phyloP scores from a whole-genome alignment of 306 rosid species.

The Prunus dulcis region DNA sequence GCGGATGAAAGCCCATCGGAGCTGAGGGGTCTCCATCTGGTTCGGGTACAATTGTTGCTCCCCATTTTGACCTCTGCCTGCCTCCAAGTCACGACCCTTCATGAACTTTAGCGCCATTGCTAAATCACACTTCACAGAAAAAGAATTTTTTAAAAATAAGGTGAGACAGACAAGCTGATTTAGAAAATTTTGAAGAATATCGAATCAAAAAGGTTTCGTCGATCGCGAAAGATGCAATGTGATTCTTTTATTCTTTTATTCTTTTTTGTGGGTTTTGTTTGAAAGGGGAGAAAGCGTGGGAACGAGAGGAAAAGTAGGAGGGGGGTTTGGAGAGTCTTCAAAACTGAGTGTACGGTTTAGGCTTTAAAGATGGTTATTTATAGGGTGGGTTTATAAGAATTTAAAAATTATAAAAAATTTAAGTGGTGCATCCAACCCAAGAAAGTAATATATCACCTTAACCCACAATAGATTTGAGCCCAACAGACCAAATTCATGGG shows the following conservation, averaged over 20 bases:
- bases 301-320: neutral
- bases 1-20: constrained; percentile 40
- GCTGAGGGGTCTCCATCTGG: constrained; percentile 31
- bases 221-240: neutral
- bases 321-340: neutral
- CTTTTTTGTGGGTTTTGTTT: neutral
- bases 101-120: neutral
- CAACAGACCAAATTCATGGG: neutral
- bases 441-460: neutral
- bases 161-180: too few species aligned
- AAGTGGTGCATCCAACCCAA: too few species aligned
- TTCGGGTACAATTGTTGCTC: constrained; percentile 13
- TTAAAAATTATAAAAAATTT: too few species aligned
- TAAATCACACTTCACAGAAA: neutral
- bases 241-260: neutral
- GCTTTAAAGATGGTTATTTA: too few species aligned
- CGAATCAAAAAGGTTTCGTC: neutral
- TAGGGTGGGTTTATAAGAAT: too few species aligned
- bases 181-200: too few species aligned
- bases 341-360: too few species aligned
- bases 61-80: neutral
- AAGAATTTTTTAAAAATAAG: too few species aligned
- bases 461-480: neutral
- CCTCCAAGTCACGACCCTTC: constrained; percentile 22
- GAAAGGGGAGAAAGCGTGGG: neutral